These are phyloP conservation scores for Russula olivacea DNA, from an alignment of 768 basidiomycete genomes.

Conservation along the genomic window DNA sequence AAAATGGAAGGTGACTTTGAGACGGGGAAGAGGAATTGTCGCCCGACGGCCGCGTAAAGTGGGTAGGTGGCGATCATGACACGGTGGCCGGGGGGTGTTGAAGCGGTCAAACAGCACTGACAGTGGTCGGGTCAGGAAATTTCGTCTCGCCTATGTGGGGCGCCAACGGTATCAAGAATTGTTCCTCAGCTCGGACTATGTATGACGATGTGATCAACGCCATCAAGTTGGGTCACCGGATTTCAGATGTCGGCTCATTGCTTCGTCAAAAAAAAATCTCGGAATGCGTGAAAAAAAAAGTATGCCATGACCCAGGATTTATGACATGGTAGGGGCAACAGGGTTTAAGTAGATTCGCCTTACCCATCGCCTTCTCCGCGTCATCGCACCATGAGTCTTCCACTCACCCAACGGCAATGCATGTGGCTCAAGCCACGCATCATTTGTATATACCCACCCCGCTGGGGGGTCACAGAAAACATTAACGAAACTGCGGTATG, in stretches of 20 bases:
- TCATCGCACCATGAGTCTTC: constrained; percentile 44
- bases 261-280: not conserved
- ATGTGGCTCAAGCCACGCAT: constrained; percentile 57
- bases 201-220: too few relatives aligned
- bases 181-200: too few relatives aligned
- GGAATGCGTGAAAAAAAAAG: not conserved
- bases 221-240: too few relatives aligned
- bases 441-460: constrained; percentile 81
- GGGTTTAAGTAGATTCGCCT: constrained; percentile 51
- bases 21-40: too few relatives aligned
- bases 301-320: not conserved
- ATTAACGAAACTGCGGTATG: constrained; percentile 22
- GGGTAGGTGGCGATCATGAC: too few relatives aligned
- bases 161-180: too few relatives aligned
- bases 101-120: too few relatives aligned
- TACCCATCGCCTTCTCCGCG: constrained; percentile 64
- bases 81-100: too few relatives aligned
- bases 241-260: not conserved
- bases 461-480: constrained; percentile 34
- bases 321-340: not conserved
- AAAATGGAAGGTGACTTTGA: too few relatives aligned
- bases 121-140: too few relatives aligned
- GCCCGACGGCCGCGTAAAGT: too few relatives aligned
- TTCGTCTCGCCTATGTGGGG: too few relatives aligned
- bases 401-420: constrained; percentile 38